A percentile compares a stretch with the other conserved stretches of the same genome.
phyloP scores from a whole-genome alignment of 164 flowering plant species.

The Akebia trifoliata region DNA sequence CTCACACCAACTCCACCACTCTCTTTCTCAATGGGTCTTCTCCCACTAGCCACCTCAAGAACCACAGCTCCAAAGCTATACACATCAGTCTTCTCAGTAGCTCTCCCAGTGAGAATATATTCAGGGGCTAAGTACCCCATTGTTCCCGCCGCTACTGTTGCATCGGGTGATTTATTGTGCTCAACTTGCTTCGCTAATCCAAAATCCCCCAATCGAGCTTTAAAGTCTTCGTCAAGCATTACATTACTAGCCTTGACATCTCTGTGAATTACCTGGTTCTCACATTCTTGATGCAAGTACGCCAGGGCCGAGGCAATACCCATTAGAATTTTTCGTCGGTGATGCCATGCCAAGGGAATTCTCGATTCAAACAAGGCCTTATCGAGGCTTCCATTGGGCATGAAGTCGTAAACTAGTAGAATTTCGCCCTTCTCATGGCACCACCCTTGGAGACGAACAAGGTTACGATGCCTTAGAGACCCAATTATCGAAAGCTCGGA shows the following conservation, averaged over 20 bases:
- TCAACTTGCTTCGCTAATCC: slow-evolving; percentile 74
- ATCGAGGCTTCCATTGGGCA: slow-evolving; percentile 92
- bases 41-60: slow-evolving; percentile 76
- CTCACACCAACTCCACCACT: slow-evolving; percentile 17
- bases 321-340: slow-evolving; percentile 50
- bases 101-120: slow-evolving; percentile 69
- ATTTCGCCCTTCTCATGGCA: slow-evolving; percentile 96
- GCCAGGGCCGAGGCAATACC: slow-evolving; percentile 90
- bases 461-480: slow-evolving; percentile 82
- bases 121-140: slow-evolving; percentile 99
- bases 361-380: slow-evolving; percentile 74
- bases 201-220: slow-evolving; percentile 80
- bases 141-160: slow-evolving; percentile 85
- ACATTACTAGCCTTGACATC: slow-evolving; percentile 86
- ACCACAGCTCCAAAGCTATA: slow-evolving; percentile 91
- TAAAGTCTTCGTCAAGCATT: slow-evolving; percentile 82
- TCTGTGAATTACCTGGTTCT: slow-evolving; percentile 80
- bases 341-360: slow-evolving; percentile 53
- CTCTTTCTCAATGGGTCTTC: slow-evolving; percentile 76
- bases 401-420: slow-evolving; percentile 72
- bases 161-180: slow-evolving; percentile 81
- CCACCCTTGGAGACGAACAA: slow-evolving; percentile 86
- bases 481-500: slow-evolving; percentile 92
- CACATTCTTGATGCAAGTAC: slow-evolving; percentile 89
- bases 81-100: slow-evolving; percentile 85